Base-by-base conservation (phyloP, 768 basidiomycete species). In the Suillus sp. region DNA sequence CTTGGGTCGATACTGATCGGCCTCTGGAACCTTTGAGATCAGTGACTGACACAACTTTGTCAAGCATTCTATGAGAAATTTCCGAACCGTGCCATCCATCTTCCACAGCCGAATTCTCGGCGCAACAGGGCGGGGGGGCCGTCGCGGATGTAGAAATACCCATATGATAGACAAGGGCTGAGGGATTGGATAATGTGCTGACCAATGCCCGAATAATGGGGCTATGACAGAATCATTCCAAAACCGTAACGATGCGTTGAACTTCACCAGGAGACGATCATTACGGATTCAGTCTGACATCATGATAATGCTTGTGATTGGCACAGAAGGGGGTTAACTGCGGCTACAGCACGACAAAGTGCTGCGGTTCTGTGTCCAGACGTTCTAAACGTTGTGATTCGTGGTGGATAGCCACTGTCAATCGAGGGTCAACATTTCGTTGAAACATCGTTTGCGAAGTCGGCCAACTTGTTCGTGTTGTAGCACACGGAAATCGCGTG, bases 101-200 rank as follows among this genome's bases (percentile, higher is more conserved):
- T 55, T 54, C 53, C 51, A 53, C 4, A 13, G 51, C 32, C 51
- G 10, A 13, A 20, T 35, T 18, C 48, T 27, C 20, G 53, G 53
- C 34, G 53, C n/a, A 55, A 22, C 22, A 56, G 35, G 55, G 55
- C 55, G 55, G 55, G 53, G 32, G 55, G 55, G 35, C 55, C 35
- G 22, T 37, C 22, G 37, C 55, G 55, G 55, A 38, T 25, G 55
- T 56, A 38, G 55, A 56, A 56, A 56, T 51, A 51, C 22, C 10
- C n/a, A 34, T 35, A 54, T 54, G n/a, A 54, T 18, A 54, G n/a
- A 55, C 54, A 55, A 56, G 55, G 55, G 55, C 37, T 38, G 0
- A 56, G 55, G 55, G 37, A 57, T 56, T 27, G 54, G 13, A 56
- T 37, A 38, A 56, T 37, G 16, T 25, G 55, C 25, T 57, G 25